Conservation (phyloP, 2,329 filamentous ascomycete species). For the Huntiella savannae region DNA sequence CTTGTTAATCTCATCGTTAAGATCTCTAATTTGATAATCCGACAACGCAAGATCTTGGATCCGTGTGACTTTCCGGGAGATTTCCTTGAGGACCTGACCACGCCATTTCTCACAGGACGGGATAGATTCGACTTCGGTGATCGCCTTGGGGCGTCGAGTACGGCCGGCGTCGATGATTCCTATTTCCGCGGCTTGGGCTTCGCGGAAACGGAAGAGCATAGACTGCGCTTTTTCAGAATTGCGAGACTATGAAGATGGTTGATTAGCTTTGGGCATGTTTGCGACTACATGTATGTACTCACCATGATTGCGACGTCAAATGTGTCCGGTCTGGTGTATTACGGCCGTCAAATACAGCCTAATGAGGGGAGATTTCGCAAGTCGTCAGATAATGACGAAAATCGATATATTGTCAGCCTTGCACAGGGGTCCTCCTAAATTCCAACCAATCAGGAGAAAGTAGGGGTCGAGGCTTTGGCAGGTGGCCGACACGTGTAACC, state of each 20-base stretch:
- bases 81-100: conserved; percentile 90
- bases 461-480: not conserved
- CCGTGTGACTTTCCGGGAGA: conserved; percentile 86
- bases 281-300: too few species aligned
- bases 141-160: conserved; percentile 74
- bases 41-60: conserved; percentile 85
- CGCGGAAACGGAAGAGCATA: conserved; percentile 99
- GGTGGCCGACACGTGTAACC: not conserved
- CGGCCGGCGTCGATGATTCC: conserved; percentile 89
- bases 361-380: too few species aligned
- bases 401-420: too few species aligned
- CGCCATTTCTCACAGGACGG: conserved; percentile 93
- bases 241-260: conserved; percentile 43
- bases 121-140: conserved; percentile 70
- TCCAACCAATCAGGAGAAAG: too few species aligned
- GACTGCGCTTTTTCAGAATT: conserved; percentile 98
- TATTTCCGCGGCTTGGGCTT: conserved; percentile 85
- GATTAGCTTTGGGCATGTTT: not conserved
- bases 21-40: conserved; percentile 91
- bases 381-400: too few species aligned
- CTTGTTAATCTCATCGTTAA: conserved; percentile 99
- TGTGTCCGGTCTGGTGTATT: too few species aligned
- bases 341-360: too few species aligned
- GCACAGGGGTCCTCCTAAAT: too few species aligned
- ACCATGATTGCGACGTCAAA: too few species aligned